phyloP scores from a whole-genome alignment of 2,329 filamentous ascomycete genomes.

The Pestalotiopsis sp. region DNA sequence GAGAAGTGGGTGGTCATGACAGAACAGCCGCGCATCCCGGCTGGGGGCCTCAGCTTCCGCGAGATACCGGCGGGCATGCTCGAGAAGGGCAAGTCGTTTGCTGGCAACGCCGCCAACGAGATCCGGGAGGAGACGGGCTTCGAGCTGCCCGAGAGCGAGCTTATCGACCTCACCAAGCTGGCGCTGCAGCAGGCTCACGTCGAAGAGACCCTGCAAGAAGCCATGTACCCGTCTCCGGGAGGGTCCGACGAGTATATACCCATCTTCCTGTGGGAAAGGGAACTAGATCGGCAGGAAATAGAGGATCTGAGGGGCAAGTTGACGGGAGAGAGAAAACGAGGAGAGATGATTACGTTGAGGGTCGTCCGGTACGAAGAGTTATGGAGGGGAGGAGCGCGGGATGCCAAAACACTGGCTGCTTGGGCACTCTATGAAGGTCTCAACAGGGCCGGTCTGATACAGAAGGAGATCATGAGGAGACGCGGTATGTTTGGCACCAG shows the following conservation, averaged over 20 bases:
- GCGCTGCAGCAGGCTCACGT: conserved; percentile 35
- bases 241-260: conserved; percentile 63
- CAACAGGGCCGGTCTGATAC: background rate
- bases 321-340: conserved; percentile 55
- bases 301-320: conserved; percentile 52
- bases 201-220: conserved; percentile 45
- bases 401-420: conserved; percentile 58
- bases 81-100: conserved; percentile 54
- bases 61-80: conserved; percentile 66
- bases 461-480: background rate
- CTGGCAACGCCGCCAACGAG: conserved; percentile 57
- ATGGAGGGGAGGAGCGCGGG: conserved; percentile 56
- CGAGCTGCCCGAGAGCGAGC: conserved; percentile 47
- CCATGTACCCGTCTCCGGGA: conserved; percentile 56
- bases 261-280: conserved; percentile 57
- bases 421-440: conserved; percentile 57
- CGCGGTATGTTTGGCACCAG: background rate
- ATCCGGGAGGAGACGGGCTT: conserved; percentile 60
- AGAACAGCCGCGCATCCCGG: conserved; percentile 58
- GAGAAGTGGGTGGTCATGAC: conserved; percentile 56
- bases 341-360: conserved; percentile 62
- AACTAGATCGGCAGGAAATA: conserved; percentile 48
- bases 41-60: conserved; percentile 53
- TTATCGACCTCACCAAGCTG: conserved; percentile 56
- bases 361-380: conserved; percentile 50